Percentiles rank a stretch among this genome's conserved stretches.
phyloP scores from a whole-genome alignment of 768 basidiomycete genomes.

The Amanita phalloides region DNA sequence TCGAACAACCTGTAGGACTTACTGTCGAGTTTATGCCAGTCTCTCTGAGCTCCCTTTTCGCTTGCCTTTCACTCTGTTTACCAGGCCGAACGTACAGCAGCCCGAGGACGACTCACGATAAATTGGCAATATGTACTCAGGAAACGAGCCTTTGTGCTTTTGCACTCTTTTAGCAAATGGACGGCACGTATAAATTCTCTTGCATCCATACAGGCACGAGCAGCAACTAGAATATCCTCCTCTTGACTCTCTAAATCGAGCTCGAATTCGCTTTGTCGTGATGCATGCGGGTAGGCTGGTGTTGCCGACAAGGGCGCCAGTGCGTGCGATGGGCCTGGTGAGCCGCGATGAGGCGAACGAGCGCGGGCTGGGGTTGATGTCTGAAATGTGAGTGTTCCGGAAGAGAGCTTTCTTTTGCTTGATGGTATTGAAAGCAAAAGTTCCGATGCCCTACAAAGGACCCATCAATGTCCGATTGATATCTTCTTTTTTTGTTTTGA shows the following conservation, averaged over 20 bases:
- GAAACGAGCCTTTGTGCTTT: slow-evolving; percentile 66
- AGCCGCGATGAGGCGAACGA: slow-evolving; percentile 27
- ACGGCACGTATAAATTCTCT: slow-evolving; percentile 72
- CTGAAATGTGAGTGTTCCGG: slow-evolving; percentile 28
- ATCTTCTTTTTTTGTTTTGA: too few relatives aligned
- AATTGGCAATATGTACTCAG: slow-evolving; percentile 73
- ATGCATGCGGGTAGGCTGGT: slow-evolving; percentile 26
- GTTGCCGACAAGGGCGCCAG: slow-evolving; percentile 16
- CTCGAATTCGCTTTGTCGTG: slow-evolving; percentile 25
- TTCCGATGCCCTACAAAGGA: slow-evolving; percentile 57
- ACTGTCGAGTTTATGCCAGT: slow-evolving; percentile 82
- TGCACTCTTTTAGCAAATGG: slow-evolving; percentile 52
- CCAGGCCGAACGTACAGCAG: slow-evolving; percentile 5
- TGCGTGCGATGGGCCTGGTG: slow-evolving; percentile 22
- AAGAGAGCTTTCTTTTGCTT: slow-evolving; percentile 28
- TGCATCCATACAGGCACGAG: slow-evolving; percentile 61
- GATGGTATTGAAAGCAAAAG: slow-evolving; percentile 51
- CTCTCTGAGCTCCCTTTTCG: slow-evolving; percentile 73
- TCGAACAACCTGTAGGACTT: slow-evolving; percentile 14
- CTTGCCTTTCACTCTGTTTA: slow-evolving; percentile 41
- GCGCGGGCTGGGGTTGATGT: slow-evolving; percentile 51
- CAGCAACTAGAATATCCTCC: slow-evolving; percentile 62
- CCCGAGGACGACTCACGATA: slow-evolving; percentile 47
- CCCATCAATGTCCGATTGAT: neutral
- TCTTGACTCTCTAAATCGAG: slow-evolving; percentile 47